A percentile compares a stretch with the other conserved stretches of the same genome.
Evolutionary conservation across 2,329 filamentous ascomycete genomes (phyloP).

Genomic region (Hawksworthiomyces lignivorus): DNA sequence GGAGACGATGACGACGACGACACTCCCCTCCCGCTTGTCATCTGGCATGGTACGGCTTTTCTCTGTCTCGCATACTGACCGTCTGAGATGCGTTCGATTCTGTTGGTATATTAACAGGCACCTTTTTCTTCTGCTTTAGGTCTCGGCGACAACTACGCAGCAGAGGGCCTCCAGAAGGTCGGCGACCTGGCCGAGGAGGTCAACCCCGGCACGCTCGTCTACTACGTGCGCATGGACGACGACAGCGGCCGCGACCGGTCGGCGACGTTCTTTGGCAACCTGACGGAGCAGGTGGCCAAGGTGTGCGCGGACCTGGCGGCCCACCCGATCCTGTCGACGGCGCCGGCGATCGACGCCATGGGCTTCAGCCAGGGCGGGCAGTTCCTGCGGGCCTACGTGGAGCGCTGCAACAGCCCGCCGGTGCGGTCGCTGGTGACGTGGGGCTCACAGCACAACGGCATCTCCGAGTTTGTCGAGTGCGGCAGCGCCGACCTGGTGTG

Average conservation of each 20-base stretch:
- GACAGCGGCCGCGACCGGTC: slow-evolving; percentile 63
- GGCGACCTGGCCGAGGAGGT: slow-evolving; percentile 62
- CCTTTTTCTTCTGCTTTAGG: slow-evolving; percentile 22
- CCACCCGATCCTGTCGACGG: slow-evolving; percentile 73
- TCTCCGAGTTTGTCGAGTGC: slow-evolving; percentile 74
- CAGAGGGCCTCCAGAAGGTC: slow-evolving; percentile 65
- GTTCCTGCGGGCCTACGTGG: slow-evolving; percentile 84
- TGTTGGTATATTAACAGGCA: background rate
- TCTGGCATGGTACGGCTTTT: slow-evolving; percentile 85
- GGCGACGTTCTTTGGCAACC: slow-evolving; percentile 85
- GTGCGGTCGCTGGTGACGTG: slow-evolving; percentile 79
- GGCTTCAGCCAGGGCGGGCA: slow-evolving; percentile 95
- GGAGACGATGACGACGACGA: slow-evolving; percentile 37
- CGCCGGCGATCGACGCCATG: slow-evolving; percentile 78
- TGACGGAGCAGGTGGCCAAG: slow-evolving; percentile 65
- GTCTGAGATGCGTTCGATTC: too few relatives aligned
- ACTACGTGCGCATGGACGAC: slow-evolving; percentile 66
- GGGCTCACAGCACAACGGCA: slow-evolving; percentile 88
- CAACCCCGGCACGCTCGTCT: slow-evolving; percentile 77
- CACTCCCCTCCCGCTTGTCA: slow-evolving; percentile 77
- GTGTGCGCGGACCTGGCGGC: slow-evolving; percentile 72
- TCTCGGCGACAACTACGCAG: slow-evolving; percentile 64
- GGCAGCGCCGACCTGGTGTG: slow-evolving; percentile 68
- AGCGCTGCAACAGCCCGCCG: slow-evolving; percentile 73
- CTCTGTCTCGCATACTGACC: background rate